Percentiles rank a stretch among this genome's conserved stretches.
These are phyloP conservation scores for Thymus quinquecostatus DNA, from an alignment of 257 asterid species.

Conservation along the genomic window DNA sequence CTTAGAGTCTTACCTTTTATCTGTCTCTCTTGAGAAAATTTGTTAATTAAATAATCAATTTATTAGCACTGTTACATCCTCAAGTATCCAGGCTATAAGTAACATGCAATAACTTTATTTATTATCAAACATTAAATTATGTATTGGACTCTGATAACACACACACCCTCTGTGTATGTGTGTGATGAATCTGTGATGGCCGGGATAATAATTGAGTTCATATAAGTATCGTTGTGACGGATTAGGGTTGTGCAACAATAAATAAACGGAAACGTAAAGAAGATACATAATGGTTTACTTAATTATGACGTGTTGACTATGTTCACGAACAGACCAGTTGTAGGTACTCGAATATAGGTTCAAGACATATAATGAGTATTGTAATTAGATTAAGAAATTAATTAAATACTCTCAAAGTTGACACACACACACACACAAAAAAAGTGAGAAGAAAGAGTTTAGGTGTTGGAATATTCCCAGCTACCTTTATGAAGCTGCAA, in stretches of 20 bases:
- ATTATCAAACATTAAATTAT: slow-evolving; percentile 21
- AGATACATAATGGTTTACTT: too few relatives aligned
- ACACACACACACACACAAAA: not conserved
- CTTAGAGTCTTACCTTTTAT: slow-evolving; percentile 24
- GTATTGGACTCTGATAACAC: slow-evolving; percentile 5
- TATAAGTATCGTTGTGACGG: too few relatives aligned
- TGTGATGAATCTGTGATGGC: not conserved
- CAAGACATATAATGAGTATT: too few relatives aligned
- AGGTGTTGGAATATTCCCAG: slow-evolving; percentile 42
- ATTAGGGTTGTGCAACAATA: too few relatives aligned
- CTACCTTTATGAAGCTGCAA: slow-evolving; percentile 30
- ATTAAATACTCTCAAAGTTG: not conserved
- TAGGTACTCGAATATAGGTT: too few relatives aligned
- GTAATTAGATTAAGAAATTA: not conserved
- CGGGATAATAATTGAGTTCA: not conserved
- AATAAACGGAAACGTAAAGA: too few relatives aligned
- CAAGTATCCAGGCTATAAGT: slow-evolving; percentile 17
- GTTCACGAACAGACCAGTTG: too few relatives aligned
- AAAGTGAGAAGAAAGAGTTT: not conserved
- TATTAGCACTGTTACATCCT: not conserved
- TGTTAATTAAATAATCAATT: too few relatives aligned
- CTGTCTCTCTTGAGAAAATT: not conserved
- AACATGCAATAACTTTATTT: slow-evolving; percentile 37
- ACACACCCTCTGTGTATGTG: not conserved
- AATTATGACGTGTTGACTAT: too few relatives aligned